Evolutionary conservation across 225 moss, liverwort and hornwort genomes (phyloP).

Genomic region (Climacium dendroides): DNA sequence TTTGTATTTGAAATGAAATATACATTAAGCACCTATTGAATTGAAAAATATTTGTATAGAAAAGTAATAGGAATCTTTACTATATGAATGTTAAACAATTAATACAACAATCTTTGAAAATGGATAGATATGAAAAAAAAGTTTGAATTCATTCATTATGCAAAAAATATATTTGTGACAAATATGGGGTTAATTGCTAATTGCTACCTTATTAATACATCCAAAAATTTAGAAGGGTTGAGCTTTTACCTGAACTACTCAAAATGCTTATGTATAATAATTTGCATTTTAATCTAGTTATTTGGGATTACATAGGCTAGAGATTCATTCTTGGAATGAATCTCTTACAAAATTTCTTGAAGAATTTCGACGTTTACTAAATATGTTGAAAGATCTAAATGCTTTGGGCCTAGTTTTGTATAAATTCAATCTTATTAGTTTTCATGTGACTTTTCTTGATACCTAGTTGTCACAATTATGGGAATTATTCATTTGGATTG

Average conservation of each 20-base stretch:
- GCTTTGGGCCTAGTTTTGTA: neutral
- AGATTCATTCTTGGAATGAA: neutral
- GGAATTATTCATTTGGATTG: neutral
- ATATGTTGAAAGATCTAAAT: neutral
- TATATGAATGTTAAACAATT: neutral
- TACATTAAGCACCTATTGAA: neutral
- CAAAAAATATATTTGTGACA: neutral
- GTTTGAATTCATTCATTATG: neutral
- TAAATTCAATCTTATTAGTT: neutral
- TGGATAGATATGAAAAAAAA: neutral
- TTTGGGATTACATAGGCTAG: accelerated
- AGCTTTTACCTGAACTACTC: neutral
- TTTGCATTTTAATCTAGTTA: neutral
- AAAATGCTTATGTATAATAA: neutral
- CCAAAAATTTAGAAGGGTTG: neutral
- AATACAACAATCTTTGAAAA: neutral
- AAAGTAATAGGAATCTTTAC: neutral
- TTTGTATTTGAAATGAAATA: neutral
- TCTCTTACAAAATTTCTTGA: neutral
- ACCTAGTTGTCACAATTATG: neutral
- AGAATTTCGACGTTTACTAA: too few species aligned
- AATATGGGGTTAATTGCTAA: neutral
- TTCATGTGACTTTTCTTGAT: neutral
- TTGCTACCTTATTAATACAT: neutral
- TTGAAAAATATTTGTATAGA: neutral